Base-by-base conservation (phyloP, 2,329 filamentous ascomycete species). In the Paraphoma sp. region DNA sequence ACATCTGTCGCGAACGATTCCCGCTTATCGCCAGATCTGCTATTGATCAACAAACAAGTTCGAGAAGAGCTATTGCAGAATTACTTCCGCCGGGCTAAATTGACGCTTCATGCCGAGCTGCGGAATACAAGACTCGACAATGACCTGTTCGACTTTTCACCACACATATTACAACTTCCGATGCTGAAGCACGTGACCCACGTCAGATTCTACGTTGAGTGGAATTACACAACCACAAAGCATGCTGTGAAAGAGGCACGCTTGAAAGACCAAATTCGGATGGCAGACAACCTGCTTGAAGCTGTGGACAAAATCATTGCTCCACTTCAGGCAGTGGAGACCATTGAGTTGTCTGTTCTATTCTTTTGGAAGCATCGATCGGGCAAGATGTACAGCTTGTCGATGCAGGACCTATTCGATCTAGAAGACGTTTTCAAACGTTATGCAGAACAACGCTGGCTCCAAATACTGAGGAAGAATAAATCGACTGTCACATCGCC, bases 341-440 rank as follows among this genome's bases (percentile, higher is more conserved):
- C 62, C 12, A 71, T 76, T 17, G 71, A 75, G 49, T 53, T 76
- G 0, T 70, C 66, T 1, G 63, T 76, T 0, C 61, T 75, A 3
- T 76, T 75, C 51, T 76, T 72, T 51, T 76, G 73, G 73, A 72
- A 69, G 56, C 67, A 65, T 10, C 58, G 65, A 8, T 70, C 66
- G 3, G 72, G 72, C 1, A 75, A 74, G 54, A 62, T 68, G 52
- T 74, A 76, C 51, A 60, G 60, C 14, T 62, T 76, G 1, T 73
- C 70, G 12, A 74, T 76, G 71, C 64, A 70, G 42, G 72, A 76
- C 49, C 56, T 75, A 0, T 76, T 75, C 45, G 72, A 75, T 42
- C 60, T 75, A 3, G 72, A 75, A 43, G 72, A 74, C 8, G 64
- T 73, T 2, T 70, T 75, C 55, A 75, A 74, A 48, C 63, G 65